phyloP scores from a whole-genome alignment of 1,284 basidiomycete species.

The Cryptococcus sp. region DNA sequence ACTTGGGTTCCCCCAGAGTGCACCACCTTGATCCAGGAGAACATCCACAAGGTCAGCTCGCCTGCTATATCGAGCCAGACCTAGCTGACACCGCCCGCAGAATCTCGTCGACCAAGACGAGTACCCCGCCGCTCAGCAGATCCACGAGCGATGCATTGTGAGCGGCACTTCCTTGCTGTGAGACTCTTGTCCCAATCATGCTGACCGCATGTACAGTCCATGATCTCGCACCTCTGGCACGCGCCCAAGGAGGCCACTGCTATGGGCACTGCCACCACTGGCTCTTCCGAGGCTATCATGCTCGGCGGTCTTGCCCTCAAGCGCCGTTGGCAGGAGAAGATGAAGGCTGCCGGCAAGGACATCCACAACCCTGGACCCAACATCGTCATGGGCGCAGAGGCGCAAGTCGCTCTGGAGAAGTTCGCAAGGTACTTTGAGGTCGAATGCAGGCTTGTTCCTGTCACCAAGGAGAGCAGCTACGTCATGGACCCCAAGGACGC shows the following conservation, averaged over 20 bases:
- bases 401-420: constrained; percentile 85
- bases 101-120: constrained; percentile 91
- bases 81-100: constrained; percentile 22
- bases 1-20: constrained; percentile 70
- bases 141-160: constrained; percentile 72
- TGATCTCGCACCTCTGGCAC: constrained; percentile 91
- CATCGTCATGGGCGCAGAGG: constrained; percentile 66
- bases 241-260: constrained; percentile 72
- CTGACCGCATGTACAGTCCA: constrained; percentile 57
- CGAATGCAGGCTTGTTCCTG: constrained; percentile 70
- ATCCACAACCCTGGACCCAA: constrained; percentile 76
- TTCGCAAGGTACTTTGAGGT: constrained; percentile 63
- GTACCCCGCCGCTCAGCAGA: constrained; percentile 74
- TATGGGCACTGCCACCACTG: constrained; percentile 90
- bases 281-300: constrained; percentile 88
- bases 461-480: constrained; percentile 77
- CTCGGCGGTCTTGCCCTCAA: constrained; percentile 95
- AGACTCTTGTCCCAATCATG: constrained; percentile 1
- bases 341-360: constrained; percentile 81
- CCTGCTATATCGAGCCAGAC: too few relatives aligned
- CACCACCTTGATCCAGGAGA: constrained; percentile 75
- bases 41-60: constrained; percentile 66
- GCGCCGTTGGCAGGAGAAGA: constrained; percentile 85
- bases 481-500: constrained; percentile 80
- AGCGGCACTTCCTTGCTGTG: constrained; percentile 7